Evolutionary conservation across 345 rosid species (phyloP).

Genomic region (Fremontodendron californicum): DNA sequence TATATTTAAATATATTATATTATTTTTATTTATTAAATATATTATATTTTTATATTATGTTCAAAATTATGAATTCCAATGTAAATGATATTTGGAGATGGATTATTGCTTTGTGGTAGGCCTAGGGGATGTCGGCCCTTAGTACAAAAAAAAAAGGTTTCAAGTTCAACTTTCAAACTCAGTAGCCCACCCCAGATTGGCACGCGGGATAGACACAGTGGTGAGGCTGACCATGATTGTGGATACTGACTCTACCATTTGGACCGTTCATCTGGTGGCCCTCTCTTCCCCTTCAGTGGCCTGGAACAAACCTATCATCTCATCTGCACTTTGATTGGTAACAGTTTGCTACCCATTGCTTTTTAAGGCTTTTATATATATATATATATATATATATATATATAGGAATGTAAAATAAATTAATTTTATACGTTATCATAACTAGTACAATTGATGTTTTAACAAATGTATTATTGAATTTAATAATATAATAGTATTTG

Average conservation of each 20-base stretch:
- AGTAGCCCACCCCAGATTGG: conserved; percentile 21
- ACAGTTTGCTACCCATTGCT: background rate
- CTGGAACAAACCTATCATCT: background rate
- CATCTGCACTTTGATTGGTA: background rate
- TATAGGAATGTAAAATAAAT: no score
- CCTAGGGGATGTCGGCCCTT: conserved; percentile 32
- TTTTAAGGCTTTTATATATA: no score
- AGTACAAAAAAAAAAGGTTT: conserved; percentile 22
- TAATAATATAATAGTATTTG: no score
- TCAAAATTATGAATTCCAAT: no score
- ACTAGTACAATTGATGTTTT: no score
- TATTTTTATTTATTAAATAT: no score
- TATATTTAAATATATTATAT: no score
- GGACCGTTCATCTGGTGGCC: conserved; percentile 4
- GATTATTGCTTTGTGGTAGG: conserved; percentile 36
- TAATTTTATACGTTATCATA: no score
- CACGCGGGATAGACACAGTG: conserved; percentile 43
- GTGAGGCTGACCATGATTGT: conserved; percentile 18
- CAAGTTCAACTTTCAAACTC: no score
- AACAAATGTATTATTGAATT: no score
- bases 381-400: no score
- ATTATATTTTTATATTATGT: no score
- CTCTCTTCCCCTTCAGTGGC: background rate
- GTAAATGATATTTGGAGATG: conserved; percentile 7
- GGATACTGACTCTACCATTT: background rate